Evolutionary conservation across 2,329 filamentous ascomycete species (phyloP).

Genomic region (Phialophora expanda): DNA sequence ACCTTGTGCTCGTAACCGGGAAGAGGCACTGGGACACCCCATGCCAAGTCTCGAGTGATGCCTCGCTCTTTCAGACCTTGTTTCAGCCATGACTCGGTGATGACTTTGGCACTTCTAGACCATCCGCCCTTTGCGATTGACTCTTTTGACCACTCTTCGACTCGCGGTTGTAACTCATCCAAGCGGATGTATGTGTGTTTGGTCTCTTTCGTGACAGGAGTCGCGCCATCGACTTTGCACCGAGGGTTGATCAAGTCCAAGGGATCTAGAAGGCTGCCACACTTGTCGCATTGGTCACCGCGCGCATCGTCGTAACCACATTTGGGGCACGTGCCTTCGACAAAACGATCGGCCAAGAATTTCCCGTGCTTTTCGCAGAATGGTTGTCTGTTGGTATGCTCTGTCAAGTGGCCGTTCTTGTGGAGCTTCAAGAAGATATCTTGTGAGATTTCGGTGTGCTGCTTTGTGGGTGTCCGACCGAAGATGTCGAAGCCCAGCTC

Average conservation of each 20-base stretch:
- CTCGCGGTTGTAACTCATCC: constrained; percentile 77
- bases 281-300: constrained; percentile 77
- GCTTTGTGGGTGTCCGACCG: constrained; percentile 83
- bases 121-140: constrained; percentile 70
- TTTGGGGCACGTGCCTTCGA: constrained; percentile 55
- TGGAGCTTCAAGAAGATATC: constrained; percentile 86
- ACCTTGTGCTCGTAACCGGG: constrained; percentile 75
- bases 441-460: constrained; percentile 93
- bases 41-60: constrained; percentile 91
- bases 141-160: constrained; percentile 77
- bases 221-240: constrained; percentile 88
- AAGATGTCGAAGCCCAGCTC: constrained; percentile 94
- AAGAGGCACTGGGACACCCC: constrained; percentile 72
- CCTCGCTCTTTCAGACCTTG: constrained; percentile 85
- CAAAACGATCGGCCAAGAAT: constrained; percentile 74
- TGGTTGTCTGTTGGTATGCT: constrained; percentile 84
- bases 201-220: constrained; percentile 78
- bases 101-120: constrained; percentile 52
- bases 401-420: constrained; percentile 85
- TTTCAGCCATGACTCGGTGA: constrained; percentile 58
- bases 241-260: constrained; percentile 80
- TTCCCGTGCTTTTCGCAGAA: constrained; percentile 80
- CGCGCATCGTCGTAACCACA: constrained; percentile 70
- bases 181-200: constrained; percentile 91
- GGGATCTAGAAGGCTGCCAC: constrained; percentile 73